Conservation (phyloP, 345 rosid genomes). For the Excoecaria cochinchinensis region DNA sequence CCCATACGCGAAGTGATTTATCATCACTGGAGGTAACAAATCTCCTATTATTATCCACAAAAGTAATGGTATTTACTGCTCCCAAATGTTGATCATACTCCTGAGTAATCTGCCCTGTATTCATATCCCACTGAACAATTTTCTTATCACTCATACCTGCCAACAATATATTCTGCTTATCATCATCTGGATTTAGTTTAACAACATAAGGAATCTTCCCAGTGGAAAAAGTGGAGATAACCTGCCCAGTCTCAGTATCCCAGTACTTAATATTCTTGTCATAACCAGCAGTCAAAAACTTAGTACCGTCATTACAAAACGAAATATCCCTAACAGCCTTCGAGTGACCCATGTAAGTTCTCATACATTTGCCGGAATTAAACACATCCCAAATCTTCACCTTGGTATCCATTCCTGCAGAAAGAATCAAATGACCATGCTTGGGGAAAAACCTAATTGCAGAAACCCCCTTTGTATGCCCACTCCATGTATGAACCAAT, state of each 20-base stretch:
- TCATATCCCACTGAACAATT: conserved; percentile 99
- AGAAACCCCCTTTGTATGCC: conserved; percentile 31
- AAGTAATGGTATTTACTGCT: conserved; percentile 89
- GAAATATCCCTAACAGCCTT: conserved; percentile 95
- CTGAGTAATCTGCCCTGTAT: conserved; percentile 80
- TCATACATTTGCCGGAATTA: conserved; percentile 96
- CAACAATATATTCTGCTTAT: conserved; percentile 89
- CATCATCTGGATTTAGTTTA: conserved; percentile 89
- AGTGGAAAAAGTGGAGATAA: conserved; percentile 82
- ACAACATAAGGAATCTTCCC: conserved; percentile 94
- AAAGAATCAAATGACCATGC: conserved; percentile 93
- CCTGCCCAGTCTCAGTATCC: conserved; percentile 97
- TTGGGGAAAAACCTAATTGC: conserved; percentile 92
- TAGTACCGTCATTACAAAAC: conserved; percentile 89
- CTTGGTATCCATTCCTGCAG: conserved; percentile 94
- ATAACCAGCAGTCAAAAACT: conserved; percentile 89
- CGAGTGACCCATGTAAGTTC: conserved; percentile 97
- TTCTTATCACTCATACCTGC: conserved; percentile 99
- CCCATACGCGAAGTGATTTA: conserved; percentile 98
- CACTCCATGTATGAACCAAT: conserved; percentile 30
- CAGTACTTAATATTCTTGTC: conserved; percentile 96
- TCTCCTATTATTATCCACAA: conserved; percentile 92
- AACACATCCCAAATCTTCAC: conserved; percentile 99
- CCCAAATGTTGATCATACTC: conserved; percentile 38
- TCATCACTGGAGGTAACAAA: conserved; percentile 98